Evolutionary conservation across 345 rosid species (phyloP).

Genomic region (Euphorbia lathyris): DNA sequence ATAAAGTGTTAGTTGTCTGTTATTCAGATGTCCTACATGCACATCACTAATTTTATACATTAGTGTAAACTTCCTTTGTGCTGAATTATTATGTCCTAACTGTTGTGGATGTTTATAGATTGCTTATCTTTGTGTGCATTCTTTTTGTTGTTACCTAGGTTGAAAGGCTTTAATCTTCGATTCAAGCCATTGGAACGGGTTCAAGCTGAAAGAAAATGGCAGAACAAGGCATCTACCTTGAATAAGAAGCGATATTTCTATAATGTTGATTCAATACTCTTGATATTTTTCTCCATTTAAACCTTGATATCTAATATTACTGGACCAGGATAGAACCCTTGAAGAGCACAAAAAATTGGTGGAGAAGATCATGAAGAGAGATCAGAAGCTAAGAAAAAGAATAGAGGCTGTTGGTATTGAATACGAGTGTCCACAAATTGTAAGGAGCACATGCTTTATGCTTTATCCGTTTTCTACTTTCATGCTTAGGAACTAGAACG

Average conservation of each 20-base stretch:
- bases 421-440: slow-evolving; percentile 83
- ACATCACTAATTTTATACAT: too few relatives aligned
- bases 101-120: background rate
- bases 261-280: background rate
- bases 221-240: slow-evolving; percentile 53
- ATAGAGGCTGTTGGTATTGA: slow-evolving; percentile 81
- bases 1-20: too few relatives aligned
- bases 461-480: background rate
- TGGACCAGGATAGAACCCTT: slow-evolving; percentile 71
- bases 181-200: slow-evolving; percentile 63
- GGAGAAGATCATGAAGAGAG: slow-evolving; percentile 59
- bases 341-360: slow-evolving; percentile 76
- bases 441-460: slow-evolving; percentile 38
- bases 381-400: slow-evolving; percentile 56
- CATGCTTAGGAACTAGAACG: background rate
- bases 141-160: slow-evolving; percentile 36
- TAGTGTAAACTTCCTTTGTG: too few relatives aligned
- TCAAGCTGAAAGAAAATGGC: slow-evolving; percentile 55
- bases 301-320: background rate
- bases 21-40: too few relatives aligned
- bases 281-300: background rate
- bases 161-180: slow-evolving; percentile 66
- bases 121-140: background rate
- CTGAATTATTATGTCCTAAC: background rate
- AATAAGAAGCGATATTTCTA: background rate